Base-by-base conservation (phyloP, 805 yeast species). In the Ascoidea tarda region DNA sequence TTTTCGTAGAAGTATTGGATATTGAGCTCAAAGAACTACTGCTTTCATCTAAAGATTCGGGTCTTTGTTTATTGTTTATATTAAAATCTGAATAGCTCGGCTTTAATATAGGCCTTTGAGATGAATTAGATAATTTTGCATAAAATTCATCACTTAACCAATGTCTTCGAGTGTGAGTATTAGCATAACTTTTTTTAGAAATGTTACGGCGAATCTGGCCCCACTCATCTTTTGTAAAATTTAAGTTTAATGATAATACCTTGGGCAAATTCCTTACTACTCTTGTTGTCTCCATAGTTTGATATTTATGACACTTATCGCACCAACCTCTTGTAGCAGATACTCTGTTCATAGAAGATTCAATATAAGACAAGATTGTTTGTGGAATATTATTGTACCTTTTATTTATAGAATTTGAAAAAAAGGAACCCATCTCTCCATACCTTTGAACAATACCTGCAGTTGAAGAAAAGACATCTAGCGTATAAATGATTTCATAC, bases 81-180 rank as follows among this genome's bases (percentile, higher is more conserved):
- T 61, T 62, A 6, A 63, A 53, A 33, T 71, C 72, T 16, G 58
- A 56, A 1, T 59, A 54, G 12, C 57, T 58, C 4, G 62, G 58
- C 38, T 69, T 70, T 52, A 78, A 59, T 8, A 65, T 56, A 28
- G 71, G 67, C 47, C 69, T 68, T 33, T 69, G 68, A 33, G 55
- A 52, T 8, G 57, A 46, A 47, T 67, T 69, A 28, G 69, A 65
- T 28, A 66, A 63, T 5, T 67, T 65, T 2, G 75, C 74, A 59
- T 74, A 81, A 62, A 84, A 84, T 56, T 75, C 82, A 2, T 80
- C 78, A 8, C 75, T 74, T 2, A 84, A 63, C 89, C 90, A 83
- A 33, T 75, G 73, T 50, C 72, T 70, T 33, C 69, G 71, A 50
- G 46, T 47, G 8, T 47, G 52, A 16, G 32, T n/a, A 12, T 49